Base-by-base conservation (phyloP, 805 yeast genomes). In the Tetrapisispora fleetii region DNA sequence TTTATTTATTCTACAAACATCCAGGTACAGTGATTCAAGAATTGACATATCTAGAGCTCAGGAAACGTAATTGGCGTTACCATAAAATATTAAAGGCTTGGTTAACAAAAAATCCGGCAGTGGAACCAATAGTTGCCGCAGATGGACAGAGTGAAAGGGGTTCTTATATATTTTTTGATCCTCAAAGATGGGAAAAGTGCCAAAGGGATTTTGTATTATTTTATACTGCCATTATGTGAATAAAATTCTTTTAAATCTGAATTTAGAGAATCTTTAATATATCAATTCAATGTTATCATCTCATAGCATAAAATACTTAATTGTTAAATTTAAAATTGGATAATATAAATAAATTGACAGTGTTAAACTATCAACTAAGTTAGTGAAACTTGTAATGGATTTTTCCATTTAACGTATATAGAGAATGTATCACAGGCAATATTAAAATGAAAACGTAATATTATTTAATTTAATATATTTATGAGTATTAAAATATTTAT, bases 41-140 rank as follows among this genome's bases (percentile, higher is more conserved):
- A 64, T 77, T 89, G 49, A 95, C 95, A 4, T 95, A 97, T 6
- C 74, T 91, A 50, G 98, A 91, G 65, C 76, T 93, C 56, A 87
- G 88, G 58, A 81, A 81, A 53, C 76, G 99, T 58, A 93, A 91
- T 68, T 93, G 99, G 99, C 78, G 98, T 56, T 93, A 86, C 62
- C 99, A 93, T 68, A 91, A 89, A 68, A 95, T 88, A 52, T 76
- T 93, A 49, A 95, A 90, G 69, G 89, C 93, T 46, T 93, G 99
- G 99, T 71, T 93, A 50, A 93, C 99, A 13, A 93, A 93, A 66
- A 96, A 89, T 59, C 85, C 95, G 28, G 79, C 80, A 58, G 81
- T 81, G 52, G 98, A 91, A 65, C 96, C 97, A 1, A 78, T 86
- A 16, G 86, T 88, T 50, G 78, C 84, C 33, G 83, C 83, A 36